These are phyloP conservation scores for Botrytis elliptica DNA, from an alignment of 2,329 filamentous ascomycete species.

Conservation along the genomic window DNA sequence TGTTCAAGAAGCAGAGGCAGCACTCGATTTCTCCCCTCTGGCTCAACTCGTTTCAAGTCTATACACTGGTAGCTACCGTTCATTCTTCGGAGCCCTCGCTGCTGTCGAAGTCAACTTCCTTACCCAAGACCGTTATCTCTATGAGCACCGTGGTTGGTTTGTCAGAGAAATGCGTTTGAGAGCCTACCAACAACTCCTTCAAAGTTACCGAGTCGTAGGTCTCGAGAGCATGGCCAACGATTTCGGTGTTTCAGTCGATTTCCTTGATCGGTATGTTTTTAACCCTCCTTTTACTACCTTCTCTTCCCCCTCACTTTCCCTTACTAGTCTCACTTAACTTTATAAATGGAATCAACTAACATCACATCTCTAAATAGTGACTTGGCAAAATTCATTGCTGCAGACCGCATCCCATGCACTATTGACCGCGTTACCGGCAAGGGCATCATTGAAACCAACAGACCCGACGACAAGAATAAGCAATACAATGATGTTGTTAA, in stretches of 20 bases:
- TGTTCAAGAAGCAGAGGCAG: conserved; percentile 73
- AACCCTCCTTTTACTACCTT: conserved; percentile 13
- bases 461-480: conserved; percentile 99
- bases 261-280: conserved; percentile 76
- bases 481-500: conserved; percentile 98
- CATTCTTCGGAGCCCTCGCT: conserved; percentile 87
- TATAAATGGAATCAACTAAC: not conserved
- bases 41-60: conserved; percentile 85
- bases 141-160: conserved; percentile 96
- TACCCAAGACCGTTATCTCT: conserved; percentile 88
- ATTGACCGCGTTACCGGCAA: conserved; percentile 96
- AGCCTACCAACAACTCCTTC: conserved; percentile 93
- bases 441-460: conserved; percentile 96
- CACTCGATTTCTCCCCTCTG: conserved; percentile 86
- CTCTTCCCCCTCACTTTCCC: not conserved
- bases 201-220: conserved; percentile 97
- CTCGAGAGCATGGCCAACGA: conserved; percentile 95
- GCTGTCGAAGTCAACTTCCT: conserved; percentile 92
- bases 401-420: conserved; percentile 89
- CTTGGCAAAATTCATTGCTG: conserved; percentile 94
- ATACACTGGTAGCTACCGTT: conserved; percentile 91
- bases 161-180: conserved; percentile 97
- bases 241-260: conserved; percentile 96
- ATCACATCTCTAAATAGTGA: conserved; percentile 58
- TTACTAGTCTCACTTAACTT: not conserved